These are phyloP conservation scores for Ceratobasidium sp. DNA, from an alignment of 1,284 basidiomycete species.

Conservation along the genomic window DNA sequence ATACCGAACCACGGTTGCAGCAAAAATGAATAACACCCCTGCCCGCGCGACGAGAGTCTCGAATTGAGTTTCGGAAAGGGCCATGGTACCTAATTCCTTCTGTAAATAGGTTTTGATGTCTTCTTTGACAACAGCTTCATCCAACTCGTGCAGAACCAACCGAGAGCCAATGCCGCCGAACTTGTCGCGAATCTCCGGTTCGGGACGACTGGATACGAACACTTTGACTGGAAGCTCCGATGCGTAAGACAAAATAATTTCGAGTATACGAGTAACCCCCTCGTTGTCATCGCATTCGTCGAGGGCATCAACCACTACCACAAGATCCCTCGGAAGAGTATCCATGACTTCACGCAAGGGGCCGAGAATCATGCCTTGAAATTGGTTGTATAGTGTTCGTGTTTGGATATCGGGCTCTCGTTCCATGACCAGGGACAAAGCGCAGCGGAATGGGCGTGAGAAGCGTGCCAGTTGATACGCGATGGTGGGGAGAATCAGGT, in stretches of 20 bases:
- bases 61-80: not conserved
- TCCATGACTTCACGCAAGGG: not conserved
- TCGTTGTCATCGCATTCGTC: not conserved
- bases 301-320: not conserved
- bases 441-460: not conserved
- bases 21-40: conserved; percentile 23
- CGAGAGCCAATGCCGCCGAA: not conserved
- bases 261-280: not conserved
- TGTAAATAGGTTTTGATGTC: conserved; percentile 8
- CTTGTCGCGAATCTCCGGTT: not conserved
- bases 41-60: not conserved
- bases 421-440: not conserved
- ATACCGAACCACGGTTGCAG: conserved; percentile 12
- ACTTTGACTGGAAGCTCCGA: not conserved
- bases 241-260: not conserved
- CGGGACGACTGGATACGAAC: not conserved
- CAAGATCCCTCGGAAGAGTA: not conserved
- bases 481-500: not conserved
- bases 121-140: not conserved
- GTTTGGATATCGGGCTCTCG: not conserved
- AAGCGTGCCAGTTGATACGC: conserved; percentile 1
- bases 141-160: conserved; percentile 11
- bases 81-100: not conserved
- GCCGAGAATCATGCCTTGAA: not conserved
- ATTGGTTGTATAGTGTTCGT: not conserved